phyloP scores from a whole-genome alignment of 2,329 filamentous ascomycete genomes.

The Alternaria viburni region DNA sequence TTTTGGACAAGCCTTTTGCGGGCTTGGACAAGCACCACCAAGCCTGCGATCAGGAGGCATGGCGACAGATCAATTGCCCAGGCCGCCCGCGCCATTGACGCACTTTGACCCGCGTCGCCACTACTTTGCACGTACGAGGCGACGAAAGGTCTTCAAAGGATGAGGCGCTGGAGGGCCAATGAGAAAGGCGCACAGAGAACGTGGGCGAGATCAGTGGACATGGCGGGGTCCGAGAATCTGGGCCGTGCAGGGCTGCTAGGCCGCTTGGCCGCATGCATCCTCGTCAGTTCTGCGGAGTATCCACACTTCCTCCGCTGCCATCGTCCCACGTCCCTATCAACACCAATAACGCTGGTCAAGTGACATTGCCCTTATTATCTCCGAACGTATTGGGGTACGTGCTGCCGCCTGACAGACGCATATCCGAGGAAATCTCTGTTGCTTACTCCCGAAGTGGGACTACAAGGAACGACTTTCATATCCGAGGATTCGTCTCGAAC shows the following conservation, averaged over 20 bases:
- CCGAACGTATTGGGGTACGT: not conserved
- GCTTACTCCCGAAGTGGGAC: not conserved
- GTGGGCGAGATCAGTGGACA: constrained; percentile 19
- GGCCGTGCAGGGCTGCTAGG: constrained; percentile 6
- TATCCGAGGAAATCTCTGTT: not conserved
- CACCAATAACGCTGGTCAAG: not conserved
- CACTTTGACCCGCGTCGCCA: constrained; percentile 2
- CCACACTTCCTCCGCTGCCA: constrained; percentile 2
- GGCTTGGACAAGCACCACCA: constrained; percentile 26
- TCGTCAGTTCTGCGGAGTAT: constrained; percentile 5
- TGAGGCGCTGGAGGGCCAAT: constrained; percentile 23
- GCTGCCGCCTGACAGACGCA: not conserved
- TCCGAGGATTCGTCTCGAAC: not conserved
- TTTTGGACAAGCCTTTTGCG: constrained; percentile 16
- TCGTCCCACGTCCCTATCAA: constrained; percentile 1
- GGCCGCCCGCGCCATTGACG: constrained; percentile 7
- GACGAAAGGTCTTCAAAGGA: constrained; percentile 1
- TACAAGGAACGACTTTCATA: not conserved
- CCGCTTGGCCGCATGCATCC: not conserved
- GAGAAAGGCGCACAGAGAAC: not conserved
- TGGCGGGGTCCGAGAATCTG: constrained; percentile 6
- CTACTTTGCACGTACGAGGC: constrained; percentile 2
- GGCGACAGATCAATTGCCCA: constrained; percentile 2
- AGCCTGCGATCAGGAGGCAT: constrained; percentile 12
- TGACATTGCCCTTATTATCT: constrained; percentile 3